Base-by-base conservation (phyloP, 768 basidiomycete species). In the Asterophora lycoperdoides region DNA sequence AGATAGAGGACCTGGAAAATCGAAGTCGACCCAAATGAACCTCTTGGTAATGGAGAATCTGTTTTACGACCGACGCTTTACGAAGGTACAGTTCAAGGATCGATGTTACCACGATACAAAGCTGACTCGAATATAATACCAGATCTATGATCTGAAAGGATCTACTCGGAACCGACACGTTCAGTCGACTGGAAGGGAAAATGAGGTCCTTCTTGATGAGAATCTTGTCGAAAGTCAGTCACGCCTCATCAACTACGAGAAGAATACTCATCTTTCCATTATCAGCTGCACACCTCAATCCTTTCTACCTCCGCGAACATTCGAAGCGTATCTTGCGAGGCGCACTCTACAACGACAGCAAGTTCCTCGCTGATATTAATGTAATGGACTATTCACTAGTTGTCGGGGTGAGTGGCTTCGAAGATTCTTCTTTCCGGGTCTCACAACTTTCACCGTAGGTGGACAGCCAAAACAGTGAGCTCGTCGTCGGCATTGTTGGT, bases 341-440 rank as follows among this genome's bases (percentile, higher is more conserved):
- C 14, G 90, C 96, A 9, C 69, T 99, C 23, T 92, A 80, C 70
- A 98, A 95, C 56, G 96, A 99, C 65, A 95, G 88, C 69, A 92
- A 89, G 55, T 99, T 98, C 68, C 68, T 99, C 41, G 86, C 89
- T 11, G 89, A 93, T 54, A 84, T 94, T 48, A 94, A 96, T 61
- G 91, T 97, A 43, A 94, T 93, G 89, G 96, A 99, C 67, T 99
- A 99, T 65, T 96, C 93, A 2, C 68, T 99, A 23, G 87, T 98
- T 19, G 93, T 93, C 41, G 96, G 94, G 5, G 73, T 77, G 55
- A 23, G 66, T 53, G 38, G 17, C 14, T 44, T 34, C 33, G n/a
- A 8, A 13, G 33, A 32, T 37, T 18, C 18, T 46, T 19, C 18
- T 17, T 4, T 10, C 17, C 30, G 20, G n/a, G 15, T 47, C 29